Base-by-base conservation (phyloP, 331 rosid species). In the Stylosanthes scabra region DNA sequence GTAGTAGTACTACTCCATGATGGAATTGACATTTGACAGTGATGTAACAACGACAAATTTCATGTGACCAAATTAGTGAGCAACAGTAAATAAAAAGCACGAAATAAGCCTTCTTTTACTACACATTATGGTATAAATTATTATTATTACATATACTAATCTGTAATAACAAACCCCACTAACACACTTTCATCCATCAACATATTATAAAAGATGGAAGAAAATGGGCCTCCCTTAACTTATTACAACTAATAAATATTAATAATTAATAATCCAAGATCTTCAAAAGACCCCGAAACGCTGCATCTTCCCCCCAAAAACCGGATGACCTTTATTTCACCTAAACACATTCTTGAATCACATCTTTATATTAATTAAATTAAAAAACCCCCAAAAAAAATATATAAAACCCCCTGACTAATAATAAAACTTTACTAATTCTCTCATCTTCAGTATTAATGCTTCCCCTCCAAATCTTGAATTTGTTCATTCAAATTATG, bases 261-360 rank as follows among this genome's bases (percentile, higher is more conserved):
- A 70, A 66, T 31, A 9, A 78, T 20, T 13, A 47, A 41, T 51
- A 25, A 76, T 66, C 8, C 55, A 44, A 11, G 28, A 81, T 47
- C 50, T 46, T 68, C 69, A 80, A 72, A 29, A 29, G 34, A 29
- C 34, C 34, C 81, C 72, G 46, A 57, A 72, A 70, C 64, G 73
- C 50, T 45, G 86, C 88, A 68, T 82, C 87, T 79, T 82, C 78
- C 60, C 83, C 83, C 62, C 80, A 87, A 87, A 85, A 83, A 78
- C 85, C 76, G 83, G 91, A 84, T 82, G 86, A 66, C 71, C 15
- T n/a, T 87, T 88, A 88, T 86, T 86, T 75, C 45, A 63, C 92
- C 76, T 52, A 65, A 40, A 63, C 90, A 52, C 87, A 84, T 87
- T 15, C 89, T 72, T 77, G 44, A 84, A 84, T 88, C 66, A 80